phyloP scores from a whole-genome alignment of 108 stramenopile species.

The Cyclostephanos invisitatus region DNA sequence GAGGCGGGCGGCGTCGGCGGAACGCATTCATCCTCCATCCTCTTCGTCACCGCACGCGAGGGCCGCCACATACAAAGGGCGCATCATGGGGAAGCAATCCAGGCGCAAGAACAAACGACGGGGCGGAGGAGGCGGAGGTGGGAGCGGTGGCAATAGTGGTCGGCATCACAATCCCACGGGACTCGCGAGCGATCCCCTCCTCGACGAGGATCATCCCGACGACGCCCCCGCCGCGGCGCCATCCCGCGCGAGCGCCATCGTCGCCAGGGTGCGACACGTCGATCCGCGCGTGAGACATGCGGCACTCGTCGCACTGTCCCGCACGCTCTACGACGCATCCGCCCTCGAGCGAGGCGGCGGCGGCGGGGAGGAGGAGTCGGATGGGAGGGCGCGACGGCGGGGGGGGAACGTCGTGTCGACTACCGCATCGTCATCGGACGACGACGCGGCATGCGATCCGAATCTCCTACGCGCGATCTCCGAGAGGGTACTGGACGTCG shows the following conservation, averaged over 20 bases:
- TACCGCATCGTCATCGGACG: conserved; percentile 3
- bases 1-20: too few species aligned
- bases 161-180: conserved; percentile 11
- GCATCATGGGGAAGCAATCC: conserved; percentile 47
- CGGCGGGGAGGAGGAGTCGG: background rate
- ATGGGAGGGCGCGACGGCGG: too few species aligned
- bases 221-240: background rate
- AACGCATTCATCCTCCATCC: too few species aligned
- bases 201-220: background rate
- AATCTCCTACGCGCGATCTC: conserved; percentile 66
- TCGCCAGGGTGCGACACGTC: conserved; percentile 55
- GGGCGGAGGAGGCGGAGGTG: conserved; percentile 3
- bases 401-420: background rate
- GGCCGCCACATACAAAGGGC: background rate
- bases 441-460: conserved; percentile 26
- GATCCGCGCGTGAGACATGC: conserved; percentile 68
- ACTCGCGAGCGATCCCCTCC: conserved; percentile 7
- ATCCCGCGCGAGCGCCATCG: background rate
- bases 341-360: conserved; percentile 14
- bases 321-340: conserved; percentile 43
- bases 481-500: conserved; percentile 62
- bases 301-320: conserved; percentile 57
- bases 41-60: too few species aligned
- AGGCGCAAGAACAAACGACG: conserved; percentile 31
- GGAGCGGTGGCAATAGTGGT: background rate